Evolutionary conservation across 2,329 filamentous ascomycete genomes (phyloP), one percentile per base, ranked within the genome.

Genomic region (Calonectria multiphialidica): DNA sequence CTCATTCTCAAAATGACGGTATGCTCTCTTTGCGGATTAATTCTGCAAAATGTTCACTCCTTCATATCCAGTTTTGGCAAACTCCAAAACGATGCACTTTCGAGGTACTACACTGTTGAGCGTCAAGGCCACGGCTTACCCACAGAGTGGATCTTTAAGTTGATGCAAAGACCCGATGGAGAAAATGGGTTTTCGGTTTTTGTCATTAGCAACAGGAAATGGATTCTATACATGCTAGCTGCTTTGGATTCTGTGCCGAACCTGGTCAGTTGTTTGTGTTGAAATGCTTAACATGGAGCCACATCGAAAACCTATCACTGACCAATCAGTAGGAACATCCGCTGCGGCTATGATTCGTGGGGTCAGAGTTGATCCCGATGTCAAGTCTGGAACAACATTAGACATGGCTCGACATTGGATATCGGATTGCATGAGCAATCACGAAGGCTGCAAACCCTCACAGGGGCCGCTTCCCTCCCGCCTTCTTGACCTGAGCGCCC

Each of bases 201-300:
- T 25, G 35, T 33, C 6, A 30, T 70, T 44, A 70, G 69, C 5
- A 68, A 68, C 0, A 66, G 15, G 13, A 15, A 8, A 10, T 21
- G 3, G 2, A 40, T 44, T 0, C 4, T 74, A 1, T 74, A 68
- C 21, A 5, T 72, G 50, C 1, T 75, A 1, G 10, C 33, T n/a
- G 45, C 18, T 1, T 75, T 18, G 69, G 72, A 3, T 72, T 74
- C 2, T 72, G 66, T 6, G 69, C 66, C 0, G 63, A 75, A 2
- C 30, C 68, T 57, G 49, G 47, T 13, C 5, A 67, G 53, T 65
- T 0, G 8, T n/a, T 1, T 5, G 5, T 2, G 2, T 1, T 28
- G 21, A 44, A 23, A 21, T 4, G 30, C 28, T 18, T 16, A 25
- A 25, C 5, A 8, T n/a, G 15, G 10, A 13, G 16, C 3, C 8